Conservation (phyloP, 2,329 filamentous ascomycete species). For the Sarocladium brachiariae region DNA sequence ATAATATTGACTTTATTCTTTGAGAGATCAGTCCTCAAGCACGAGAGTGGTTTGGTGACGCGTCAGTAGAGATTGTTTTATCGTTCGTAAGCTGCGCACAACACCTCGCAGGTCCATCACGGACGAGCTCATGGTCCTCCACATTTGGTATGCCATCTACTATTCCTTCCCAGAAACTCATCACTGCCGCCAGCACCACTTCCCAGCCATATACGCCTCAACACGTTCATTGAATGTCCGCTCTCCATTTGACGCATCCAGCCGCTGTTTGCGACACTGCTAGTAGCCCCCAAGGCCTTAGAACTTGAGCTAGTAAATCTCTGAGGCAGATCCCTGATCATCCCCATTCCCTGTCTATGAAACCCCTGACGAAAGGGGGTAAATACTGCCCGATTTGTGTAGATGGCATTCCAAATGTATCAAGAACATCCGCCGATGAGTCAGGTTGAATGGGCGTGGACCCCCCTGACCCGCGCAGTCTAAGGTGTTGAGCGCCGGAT, state of each 20-base stretch:
- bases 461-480: slow-evolving; percentile 31
- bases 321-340: background rate
- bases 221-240: background rate
- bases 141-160: slow-evolving; percentile 8
- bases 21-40: too few relatives aligned
- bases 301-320: too few relatives aligned
- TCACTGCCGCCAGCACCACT: background rate
- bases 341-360: background rate
- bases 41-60: background rate
- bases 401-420: slow-evolving; percentile 23
- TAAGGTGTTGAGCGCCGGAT: slow-evolving; percentile 15
- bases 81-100: background rate
- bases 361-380: slow-evolving; percentile 11
- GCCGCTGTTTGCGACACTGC: too few relatives aligned
- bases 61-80: background rate
- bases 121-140: background rate
- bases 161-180: background rate
- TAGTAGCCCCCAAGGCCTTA: background rate
- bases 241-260: background rate
- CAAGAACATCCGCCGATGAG: slow-evolving; percentile 21
- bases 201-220: background rate
- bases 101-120: background rate
- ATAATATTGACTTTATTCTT: too few relatives aligned
- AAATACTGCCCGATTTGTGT: slow-evolving; percentile 11
- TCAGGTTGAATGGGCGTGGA: slow-evolving; percentile 14